Base-by-base conservation (phyloP, 2,329 filamentous ascomycete species). In the Colletotrichum euphorbiae region DNA sequence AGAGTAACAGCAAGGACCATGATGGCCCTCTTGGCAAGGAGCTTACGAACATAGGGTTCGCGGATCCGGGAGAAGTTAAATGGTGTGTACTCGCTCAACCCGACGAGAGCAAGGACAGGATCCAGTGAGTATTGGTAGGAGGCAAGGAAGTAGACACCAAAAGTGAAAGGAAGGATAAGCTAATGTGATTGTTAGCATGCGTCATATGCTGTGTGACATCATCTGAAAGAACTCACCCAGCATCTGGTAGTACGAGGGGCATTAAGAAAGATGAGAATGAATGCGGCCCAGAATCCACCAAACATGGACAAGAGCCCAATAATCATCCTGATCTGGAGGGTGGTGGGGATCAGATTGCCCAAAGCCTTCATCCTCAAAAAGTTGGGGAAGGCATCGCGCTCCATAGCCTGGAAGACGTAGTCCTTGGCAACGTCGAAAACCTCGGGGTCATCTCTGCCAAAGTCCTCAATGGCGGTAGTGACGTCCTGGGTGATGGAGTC, bases 341-440 rank as follows among this genome's bases (percentile, higher is more conserved):
- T 97, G 15, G 95, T 89, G 3, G 95, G 96, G 31, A 99, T 95
- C 13, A 99, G 86, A 76, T 99, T 99, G 69, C 97, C 97, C 24
- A 99, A 85, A 3, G 96, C 96, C 82, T 98, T 98, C 81, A 93
- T 93, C 76, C 95, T 89, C 67, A 99, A 85, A 80, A 99, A 99
- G 1, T 95, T 95, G 0, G 97, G 96, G 77, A 97, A 99, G n/a
- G 97, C 96, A 81, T 99, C 96, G 63, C 97, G 89, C 81, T 99
- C 97, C 96, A 99, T 99, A 38, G 97, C 97, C 81, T 99, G 97
- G 80, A 98, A 99, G 70, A 98, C 96, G 78, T 98, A 99, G 82
- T 99, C 96, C 83, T 99, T 99, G 62, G 96, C 96, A 19, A 93
- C 90, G 77, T 98, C 96, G 75, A 99, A 99, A 12, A 99, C 92